Evolutionary conservation across 83 land plant species (phyloP).

Genomic region (Picea mariana): DNA sequence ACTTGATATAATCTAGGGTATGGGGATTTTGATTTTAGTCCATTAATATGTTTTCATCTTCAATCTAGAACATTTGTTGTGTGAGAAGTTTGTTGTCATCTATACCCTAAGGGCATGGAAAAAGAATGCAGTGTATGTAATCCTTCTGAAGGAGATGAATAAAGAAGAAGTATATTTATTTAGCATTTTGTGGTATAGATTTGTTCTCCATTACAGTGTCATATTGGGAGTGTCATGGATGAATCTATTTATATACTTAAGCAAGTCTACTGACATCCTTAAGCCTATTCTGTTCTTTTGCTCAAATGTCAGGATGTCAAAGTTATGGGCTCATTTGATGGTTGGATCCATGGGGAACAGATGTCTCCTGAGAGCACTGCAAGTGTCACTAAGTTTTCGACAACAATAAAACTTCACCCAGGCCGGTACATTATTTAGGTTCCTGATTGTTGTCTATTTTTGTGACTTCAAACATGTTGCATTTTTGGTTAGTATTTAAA

Average conservation of each 20-base stretch:
- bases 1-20: background rate
- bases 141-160: background rate
- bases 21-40: background rate
- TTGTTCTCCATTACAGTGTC: background rate
- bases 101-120: background rate
- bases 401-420: conserved; percentile 76
- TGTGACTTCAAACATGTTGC: background rate
- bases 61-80: background rate
- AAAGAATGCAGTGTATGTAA: background rate
- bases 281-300: background rate
- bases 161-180: background rate
- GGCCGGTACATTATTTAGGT: conserved; percentile 55
- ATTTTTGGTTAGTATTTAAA: background rate
- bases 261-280: background rate
- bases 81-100: background rate
- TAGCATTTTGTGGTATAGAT: too few species aligned
- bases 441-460: background rate
- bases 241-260: background rate
- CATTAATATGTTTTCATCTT: background rate
- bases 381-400: conserved; percentile 64
- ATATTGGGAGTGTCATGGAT: background rate
- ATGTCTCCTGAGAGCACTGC: conserved; percentile 84
- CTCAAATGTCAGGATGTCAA: conserved; percentile 64
- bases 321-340: conserved; percentile 97
- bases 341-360: conserved; percentile 87